Conservation (phyloP, 2,329 filamentous ascomycete genomes). For the Trichoderma simmonsii region DNA sequence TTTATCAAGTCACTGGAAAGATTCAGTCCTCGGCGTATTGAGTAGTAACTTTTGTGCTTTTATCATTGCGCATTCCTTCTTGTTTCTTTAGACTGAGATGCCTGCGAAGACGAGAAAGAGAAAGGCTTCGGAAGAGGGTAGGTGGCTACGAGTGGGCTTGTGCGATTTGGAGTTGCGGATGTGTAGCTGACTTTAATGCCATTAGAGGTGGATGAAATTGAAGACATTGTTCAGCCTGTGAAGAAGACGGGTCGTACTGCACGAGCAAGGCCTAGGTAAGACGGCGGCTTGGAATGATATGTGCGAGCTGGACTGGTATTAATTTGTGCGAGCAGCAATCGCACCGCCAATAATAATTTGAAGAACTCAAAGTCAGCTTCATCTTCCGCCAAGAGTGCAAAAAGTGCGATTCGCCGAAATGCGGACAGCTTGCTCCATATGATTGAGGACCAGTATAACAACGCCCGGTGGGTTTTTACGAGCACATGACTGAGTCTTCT, state of each 20-base stretch:
- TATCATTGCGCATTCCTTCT: background rate
- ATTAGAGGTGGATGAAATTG: background rate
- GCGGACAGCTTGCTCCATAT: conserved; percentile 23
- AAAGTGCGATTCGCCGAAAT: conserved; percentile 25
- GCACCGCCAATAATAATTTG: background rate
- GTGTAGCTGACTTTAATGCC: background rate
- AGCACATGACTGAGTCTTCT: background rate
- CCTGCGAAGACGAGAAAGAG: conserved; percentile 29
- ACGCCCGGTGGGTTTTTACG: background rate
- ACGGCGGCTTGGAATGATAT: background rate
- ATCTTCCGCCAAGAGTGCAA: conserved; percentile 20
- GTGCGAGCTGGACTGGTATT: background rate
- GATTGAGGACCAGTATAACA: conserved; percentile 21
- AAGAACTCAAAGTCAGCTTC: conserved; percentile 14
- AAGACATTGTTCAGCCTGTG: background rate
- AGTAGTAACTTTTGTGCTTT: background rate
- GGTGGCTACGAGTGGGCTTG: background rate
- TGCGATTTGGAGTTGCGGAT: too few species aligned
- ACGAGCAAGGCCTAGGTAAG: background rate
- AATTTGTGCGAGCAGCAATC: background rate
- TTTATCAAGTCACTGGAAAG: background rate
- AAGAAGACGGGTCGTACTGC: background rate
- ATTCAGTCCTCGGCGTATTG: background rate
- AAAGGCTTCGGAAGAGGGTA: conserved; percentile 26
- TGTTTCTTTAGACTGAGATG: conserved; percentile 24